Conservation (phyloP, 495 filamentous ascomycete genomes). For the Daldinia caldariorum region DNA sequence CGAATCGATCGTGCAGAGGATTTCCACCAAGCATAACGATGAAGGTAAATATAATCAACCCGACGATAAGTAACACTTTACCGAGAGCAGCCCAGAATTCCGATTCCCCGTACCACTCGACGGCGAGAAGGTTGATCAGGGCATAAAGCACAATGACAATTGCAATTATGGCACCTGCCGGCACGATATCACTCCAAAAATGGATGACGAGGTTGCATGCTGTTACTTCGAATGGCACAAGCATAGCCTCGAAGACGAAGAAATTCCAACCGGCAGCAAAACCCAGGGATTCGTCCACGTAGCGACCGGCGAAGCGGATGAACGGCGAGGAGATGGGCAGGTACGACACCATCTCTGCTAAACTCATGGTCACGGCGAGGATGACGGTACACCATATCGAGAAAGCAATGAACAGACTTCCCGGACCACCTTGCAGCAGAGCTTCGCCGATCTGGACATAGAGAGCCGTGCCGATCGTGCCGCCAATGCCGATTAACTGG, state of each 20-base stretch:
- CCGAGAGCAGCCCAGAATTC: constrained; percentile 73
- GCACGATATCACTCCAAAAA: constrained; percentile 71
- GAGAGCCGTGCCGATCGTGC: constrained; percentile 75
- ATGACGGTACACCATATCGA: constrained; percentile 70
- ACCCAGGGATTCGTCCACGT: constrained; percentile 71
- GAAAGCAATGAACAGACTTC: constrained; percentile 79
- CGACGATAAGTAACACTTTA: constrained; percentile 70
- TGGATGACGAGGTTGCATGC: constrained; percentile 69
- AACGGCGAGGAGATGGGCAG: constrained; percentile 78
- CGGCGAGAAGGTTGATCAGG: constrained; percentile 62
- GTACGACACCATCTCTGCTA: constrained; percentile 80
- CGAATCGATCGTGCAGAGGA: constrained; percentile 68
- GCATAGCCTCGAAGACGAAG: constrained; percentile 69
- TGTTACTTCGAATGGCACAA: constrained; percentile 71
- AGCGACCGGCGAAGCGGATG: constrained; percentile 77
- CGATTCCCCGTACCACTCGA: constrained; percentile 71
- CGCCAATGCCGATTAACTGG: constrained; percentile 59
- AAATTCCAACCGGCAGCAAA: constrained; percentile 74
- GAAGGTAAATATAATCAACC: constrained; percentile 71
- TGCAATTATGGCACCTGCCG: constrained; percentile 65
- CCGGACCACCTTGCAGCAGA: constrained; percentile 77
- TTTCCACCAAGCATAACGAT: constrained; percentile 76
- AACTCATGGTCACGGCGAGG: constrained; percentile 66
- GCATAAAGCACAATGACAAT: constrained; percentile 68
- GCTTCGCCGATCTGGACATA: constrained; percentile 77